Conservation (phyloP, 768 basidiomycete genomes). For the Podaxis sp. region DNA sequence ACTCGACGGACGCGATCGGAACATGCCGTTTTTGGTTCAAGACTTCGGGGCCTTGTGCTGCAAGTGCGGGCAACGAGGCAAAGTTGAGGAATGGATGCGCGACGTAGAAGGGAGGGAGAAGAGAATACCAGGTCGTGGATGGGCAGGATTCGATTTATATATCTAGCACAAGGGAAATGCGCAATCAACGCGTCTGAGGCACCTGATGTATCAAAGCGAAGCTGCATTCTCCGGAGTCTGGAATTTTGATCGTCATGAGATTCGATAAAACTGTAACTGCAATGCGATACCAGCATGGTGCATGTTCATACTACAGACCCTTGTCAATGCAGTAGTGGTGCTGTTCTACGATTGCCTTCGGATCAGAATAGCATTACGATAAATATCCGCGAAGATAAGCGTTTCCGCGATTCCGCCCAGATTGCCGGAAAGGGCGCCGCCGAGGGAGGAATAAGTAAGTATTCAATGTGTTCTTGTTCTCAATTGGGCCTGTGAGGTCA, state of each 20-base stretch:
- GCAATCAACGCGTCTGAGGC: constrained; percentile 14
- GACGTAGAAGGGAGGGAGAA: constrained; percentile 14
- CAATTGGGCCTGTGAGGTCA: constrained; percentile 9
- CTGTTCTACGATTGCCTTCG: background rate
- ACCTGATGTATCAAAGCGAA: constrained; percentile 14
- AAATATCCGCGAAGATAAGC: constrained; percentile 10
- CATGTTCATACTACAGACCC: constrained; percentile 1
- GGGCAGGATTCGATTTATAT: constrained; percentile 12
- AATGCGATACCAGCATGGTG: constrained; percentile 15
- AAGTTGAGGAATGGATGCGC: constrained; percentile 15
- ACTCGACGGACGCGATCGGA: constrained; percentile 37
- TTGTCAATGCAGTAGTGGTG: constrained; percentile 6
- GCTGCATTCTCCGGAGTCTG: constrained; percentile 16
- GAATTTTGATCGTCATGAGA: constrained; percentile 17
- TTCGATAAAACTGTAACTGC: constrained; percentile 12
- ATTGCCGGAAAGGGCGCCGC: background rate
- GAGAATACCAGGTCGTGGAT: constrained; percentile 18
- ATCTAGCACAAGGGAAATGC: constrained; percentile 19
- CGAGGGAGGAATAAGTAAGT: background rate
- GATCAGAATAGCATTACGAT: constrained; percentile 11
- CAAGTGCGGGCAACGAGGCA: constrained; percentile 28
- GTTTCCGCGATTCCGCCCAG: constrained; percentile 9
- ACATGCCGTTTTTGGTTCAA: constrained; percentile 44
- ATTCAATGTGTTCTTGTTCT: constrained; percentile 1
- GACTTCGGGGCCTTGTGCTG: constrained; percentile 23